phyloP scores from a whole-genome alignment of 2,329 filamentous ascomycete species.

The Volutella citrinella region DNA sequence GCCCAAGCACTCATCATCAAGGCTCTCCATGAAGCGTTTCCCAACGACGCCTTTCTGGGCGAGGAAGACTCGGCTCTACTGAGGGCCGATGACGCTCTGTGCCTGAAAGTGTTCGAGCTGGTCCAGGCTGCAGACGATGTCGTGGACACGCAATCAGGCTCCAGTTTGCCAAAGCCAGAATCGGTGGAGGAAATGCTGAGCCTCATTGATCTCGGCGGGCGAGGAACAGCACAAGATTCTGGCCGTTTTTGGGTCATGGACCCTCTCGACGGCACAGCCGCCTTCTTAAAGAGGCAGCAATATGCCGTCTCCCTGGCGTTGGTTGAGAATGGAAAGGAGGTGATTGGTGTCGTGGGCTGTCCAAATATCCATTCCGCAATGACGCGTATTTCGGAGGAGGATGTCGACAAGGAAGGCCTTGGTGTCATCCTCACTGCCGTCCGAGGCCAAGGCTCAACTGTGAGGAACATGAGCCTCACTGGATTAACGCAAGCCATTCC shows the following conservation, averaged over 20 bases:
- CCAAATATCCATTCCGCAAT: slow-evolving; percentile 48
- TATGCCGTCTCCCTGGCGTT: slow-evolving; percentile 61
- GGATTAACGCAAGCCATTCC: slow-evolving; percentile 16
- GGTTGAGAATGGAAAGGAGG: slow-evolving; percentile 54
- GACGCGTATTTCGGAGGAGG: slow-evolving; percentile 34
- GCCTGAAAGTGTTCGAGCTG: slow-evolving; percentile 50
- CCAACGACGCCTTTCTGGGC: slow-evolving; percentile 52
- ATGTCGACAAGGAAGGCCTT: slow-evolving; percentile 30
- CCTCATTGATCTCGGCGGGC: neutral
- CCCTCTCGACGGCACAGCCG: slow-evolving; percentile 63
- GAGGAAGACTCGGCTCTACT: slow-evolving; percentile 55
- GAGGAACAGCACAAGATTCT: too few species aligned
- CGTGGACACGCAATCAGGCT: neutral
- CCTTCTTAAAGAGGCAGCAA: slow-evolving; percentile 59
- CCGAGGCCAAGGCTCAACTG: slow-evolving; percentile 27
- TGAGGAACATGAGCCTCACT: slow-evolving; percentile 22
- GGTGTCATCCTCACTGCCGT: slow-evolving; percentile 35
- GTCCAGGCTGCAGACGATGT: slow-evolving; percentile 28
- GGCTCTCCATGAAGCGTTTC: slow-evolving; percentile 49
- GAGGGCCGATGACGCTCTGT: slow-evolving; percentile 42
- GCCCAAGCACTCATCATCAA: slow-evolving; percentile 57
- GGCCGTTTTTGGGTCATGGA: slow-evolving; percentile 60
- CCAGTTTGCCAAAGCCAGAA: neutral
- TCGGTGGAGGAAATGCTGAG: slow-evolving; percentile 1
- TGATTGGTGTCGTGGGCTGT: slow-evolving; percentile 58